phyloP scores from a whole-genome alignment of 768 basidiomycete species.

The Kwoniella shandongensis region DNA sequence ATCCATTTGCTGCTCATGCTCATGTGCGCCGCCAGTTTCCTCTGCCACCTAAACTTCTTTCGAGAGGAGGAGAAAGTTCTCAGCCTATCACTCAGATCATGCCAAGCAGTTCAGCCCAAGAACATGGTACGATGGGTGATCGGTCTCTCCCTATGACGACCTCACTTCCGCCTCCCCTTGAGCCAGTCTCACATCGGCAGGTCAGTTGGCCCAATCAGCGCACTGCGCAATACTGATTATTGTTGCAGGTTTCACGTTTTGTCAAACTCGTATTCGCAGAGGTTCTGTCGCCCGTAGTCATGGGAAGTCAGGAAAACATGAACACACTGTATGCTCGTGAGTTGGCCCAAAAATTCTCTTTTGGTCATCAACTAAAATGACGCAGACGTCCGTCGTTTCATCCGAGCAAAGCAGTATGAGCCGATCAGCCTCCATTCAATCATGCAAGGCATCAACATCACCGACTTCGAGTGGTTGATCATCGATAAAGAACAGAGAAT shows the following conservation, averaged over 20 bases:
- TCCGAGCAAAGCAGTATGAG: constrained; percentile 77
- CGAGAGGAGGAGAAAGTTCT: background rate
- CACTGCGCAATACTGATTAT: background rate
- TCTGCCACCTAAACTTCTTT: too few species aligned
- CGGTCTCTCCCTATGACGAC: too few species aligned
- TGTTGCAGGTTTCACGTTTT: constrained; percentile 24
- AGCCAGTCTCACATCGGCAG: constrained; percentile 26
- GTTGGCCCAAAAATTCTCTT: background rate
- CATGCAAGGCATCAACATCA: constrained; percentile 71
- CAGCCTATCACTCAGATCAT: constrained; percentile 9
- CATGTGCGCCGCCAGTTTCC: too few species aligned
- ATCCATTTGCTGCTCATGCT: too few species aligned
- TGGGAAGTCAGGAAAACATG: constrained; percentile 32
- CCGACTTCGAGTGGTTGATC: constrained; percentile 76
- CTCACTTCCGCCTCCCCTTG: background rate
- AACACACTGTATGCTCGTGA: constrained; percentile 7
- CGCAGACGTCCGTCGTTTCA: constrained; percentile 71
- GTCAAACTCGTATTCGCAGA: constrained; percentile 10
- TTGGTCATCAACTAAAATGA: constrained; percentile 8
- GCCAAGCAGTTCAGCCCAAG: background rate
- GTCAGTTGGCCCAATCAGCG: background rate
- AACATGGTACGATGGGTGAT: too few species aligned
- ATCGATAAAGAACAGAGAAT: constrained; percentile 50
- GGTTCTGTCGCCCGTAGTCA: constrained; percentile 40
- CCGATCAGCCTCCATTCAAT: constrained; percentile 71